phyloP scores from a whole-genome alignment of 345 rosid genomes.

The Salix caprea region DNA sequence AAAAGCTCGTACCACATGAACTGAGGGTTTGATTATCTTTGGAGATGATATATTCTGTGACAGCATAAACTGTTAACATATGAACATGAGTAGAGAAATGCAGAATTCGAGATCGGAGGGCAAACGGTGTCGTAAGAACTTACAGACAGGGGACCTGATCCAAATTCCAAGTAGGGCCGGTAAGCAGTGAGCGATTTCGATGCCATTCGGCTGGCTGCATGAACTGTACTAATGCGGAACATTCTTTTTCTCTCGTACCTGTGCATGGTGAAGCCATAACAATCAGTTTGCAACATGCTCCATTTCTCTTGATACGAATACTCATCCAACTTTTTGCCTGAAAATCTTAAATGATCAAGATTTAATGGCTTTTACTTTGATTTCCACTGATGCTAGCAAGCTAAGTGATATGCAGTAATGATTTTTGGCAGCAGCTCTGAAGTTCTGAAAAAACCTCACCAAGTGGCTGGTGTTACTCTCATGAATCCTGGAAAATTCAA shows the following conservation, averaged over 20 bases:
- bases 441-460: not conserved
- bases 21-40: slow-evolving; percentile 9
- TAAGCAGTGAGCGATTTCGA: slow-evolving; percentile 17
- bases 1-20: not conserved
- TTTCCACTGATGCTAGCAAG: not conserved
- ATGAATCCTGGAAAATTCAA: not conserved
- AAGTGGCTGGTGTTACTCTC: not conserved
- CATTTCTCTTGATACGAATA: not conserved
- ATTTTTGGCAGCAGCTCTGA: not conserved
- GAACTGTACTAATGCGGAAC: slow-evolving; percentile 15
- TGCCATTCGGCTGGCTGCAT: slow-evolving; percentile 19
- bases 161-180: slow-evolving; percentile 15
- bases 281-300: not conserved
- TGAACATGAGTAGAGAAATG: not conserved
- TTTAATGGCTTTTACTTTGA: not conserved
- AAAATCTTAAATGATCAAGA: not conserved
- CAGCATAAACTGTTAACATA: not conserved
- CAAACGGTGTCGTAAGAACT: not conserved
- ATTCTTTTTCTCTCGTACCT: slow-evolving; percentile 19
- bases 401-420: not conserved
- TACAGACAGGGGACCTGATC: slow-evolving; percentile 10
- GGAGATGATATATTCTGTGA: not conserved
- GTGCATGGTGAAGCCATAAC: not conserved
- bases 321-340: not conserved
- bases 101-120: not conserved